Evolutionary conservation across 768 basidiomycete genomes (phyloP).

Genomic region (Leucosporidium scottii): DNA sequence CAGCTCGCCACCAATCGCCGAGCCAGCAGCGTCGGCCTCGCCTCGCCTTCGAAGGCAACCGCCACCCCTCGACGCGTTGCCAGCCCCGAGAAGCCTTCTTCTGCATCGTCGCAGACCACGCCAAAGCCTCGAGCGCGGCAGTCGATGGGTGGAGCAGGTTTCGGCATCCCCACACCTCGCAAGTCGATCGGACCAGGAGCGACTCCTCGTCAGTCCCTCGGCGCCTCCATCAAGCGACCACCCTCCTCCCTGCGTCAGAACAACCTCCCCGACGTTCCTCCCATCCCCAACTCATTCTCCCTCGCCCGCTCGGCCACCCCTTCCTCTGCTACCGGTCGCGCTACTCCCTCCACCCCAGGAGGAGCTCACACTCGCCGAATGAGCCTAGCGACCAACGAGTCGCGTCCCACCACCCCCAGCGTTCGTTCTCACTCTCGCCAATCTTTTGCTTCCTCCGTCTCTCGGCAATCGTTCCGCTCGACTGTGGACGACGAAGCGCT

Average conservation of each 20-base stretch:
- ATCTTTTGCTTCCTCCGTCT: constrained; percentile 25
- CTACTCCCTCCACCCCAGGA: constrained; percentile 15
- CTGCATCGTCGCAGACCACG: constrained; percentile 9
- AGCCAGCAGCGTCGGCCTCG: neutral
- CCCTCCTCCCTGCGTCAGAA: constrained; percentile 19
- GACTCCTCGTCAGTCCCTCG: constrained; percentile 5
- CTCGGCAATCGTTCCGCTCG: constrained; percentile 38
- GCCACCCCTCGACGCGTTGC: neutral
- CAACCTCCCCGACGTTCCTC: constrained; percentile 22
- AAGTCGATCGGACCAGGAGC: constrained; percentile 20
- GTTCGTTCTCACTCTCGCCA: constrained; percentile 19
- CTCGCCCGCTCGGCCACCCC: constrained; percentile 16
- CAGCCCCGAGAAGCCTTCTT: neutral
- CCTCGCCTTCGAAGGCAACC: neutral
- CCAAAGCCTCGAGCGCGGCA: constrained; percentile 6
- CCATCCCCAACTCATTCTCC: constrained; percentile 21
- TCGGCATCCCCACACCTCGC: constrained; percentile 1
- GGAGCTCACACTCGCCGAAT: constrained; percentile 12
- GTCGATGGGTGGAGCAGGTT: neutral
- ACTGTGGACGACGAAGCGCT: constrained; percentile 43
- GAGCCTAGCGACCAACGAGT: constrained; percentile 16
- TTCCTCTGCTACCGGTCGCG: constrained; percentile 9
- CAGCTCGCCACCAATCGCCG: constrained; percentile 54
- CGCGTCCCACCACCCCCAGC: constrained; percentile 9
- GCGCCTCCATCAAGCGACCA: constrained; percentile 21